phyloP scores from a whole-genome alignment of 345 rosid species.

The Toxicodendron radicans region DNA sequence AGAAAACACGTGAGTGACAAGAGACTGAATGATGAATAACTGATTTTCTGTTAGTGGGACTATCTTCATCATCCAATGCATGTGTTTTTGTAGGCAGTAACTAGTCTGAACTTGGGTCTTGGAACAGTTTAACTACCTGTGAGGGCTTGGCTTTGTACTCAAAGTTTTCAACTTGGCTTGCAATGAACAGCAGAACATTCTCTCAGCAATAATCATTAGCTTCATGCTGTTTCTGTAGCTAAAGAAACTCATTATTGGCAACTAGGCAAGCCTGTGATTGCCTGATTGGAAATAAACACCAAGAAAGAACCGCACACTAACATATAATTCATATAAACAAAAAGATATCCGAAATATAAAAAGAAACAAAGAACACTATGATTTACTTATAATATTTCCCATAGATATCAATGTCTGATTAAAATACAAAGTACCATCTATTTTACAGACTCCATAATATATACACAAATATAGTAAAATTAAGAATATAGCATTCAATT shows the following conservation, averaged over 20 bases:
- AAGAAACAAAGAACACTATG: neutral
- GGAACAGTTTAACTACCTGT: too few species aligned
- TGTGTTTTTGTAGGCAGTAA: too few species aligned
- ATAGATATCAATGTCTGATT: neutral
- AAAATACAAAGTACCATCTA: neutral
- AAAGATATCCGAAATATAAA: neutral
- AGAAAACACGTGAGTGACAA: neutral
- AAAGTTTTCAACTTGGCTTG: too few species aligned
- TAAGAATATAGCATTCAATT: neutral
- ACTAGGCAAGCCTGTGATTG: neutral
- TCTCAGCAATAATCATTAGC: neutral
- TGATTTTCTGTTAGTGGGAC: neutral
- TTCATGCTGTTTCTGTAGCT: neutral
- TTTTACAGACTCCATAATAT: neutral
- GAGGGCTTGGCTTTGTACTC: too few species aligned
- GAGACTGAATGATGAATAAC: neutral
- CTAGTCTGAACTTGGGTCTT: too few species aligned
- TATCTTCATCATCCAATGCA: too few species aligned
- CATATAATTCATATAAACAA: neutral
- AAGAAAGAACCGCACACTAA: neutral
- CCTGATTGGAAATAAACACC: too few species aligned
- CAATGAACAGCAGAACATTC: neutral
- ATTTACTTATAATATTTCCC: neutral
- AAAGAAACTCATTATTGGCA: neutral
- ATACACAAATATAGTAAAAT: neutral